phyloP scores from a whole-genome alignment of 345 rosid species.

The Salix brachista region DNA sequence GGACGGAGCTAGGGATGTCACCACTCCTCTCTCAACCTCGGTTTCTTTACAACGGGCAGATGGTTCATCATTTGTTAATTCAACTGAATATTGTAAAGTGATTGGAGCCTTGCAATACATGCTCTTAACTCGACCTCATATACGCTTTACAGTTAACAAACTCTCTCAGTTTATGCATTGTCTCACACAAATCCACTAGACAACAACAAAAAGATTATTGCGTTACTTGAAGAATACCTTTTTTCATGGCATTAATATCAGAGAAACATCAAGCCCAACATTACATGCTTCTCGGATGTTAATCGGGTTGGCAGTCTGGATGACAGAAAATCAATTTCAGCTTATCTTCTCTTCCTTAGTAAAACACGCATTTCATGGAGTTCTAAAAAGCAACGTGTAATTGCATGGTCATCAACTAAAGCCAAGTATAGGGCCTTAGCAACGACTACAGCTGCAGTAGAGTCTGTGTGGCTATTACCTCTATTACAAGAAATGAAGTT shows the following conservation, averaged over 20 bases:
- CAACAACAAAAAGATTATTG: background rate
- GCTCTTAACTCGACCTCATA: background rate
- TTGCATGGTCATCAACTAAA: background rate
- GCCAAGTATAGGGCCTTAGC: background rate
- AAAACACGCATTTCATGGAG: background rate
- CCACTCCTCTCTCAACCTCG: background rate
- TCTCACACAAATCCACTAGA: background rate
- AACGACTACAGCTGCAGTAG: background rate
- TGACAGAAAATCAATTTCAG: background rate
- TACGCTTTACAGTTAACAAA: too few relatives aligned
- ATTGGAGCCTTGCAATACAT: background rate
- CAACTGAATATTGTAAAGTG: background rate
- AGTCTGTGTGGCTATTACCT: background rate
- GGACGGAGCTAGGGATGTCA: background rate
- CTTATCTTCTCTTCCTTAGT: background rate
- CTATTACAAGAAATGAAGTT: background rate
- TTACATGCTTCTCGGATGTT: background rate
- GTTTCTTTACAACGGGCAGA: background rate
- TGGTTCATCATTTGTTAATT: background rate
- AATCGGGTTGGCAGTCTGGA: background rate
- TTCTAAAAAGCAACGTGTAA: background rate
- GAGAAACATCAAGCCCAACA: too few relatives aligned
- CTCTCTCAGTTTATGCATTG: background rate
- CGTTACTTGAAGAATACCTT: background rate
- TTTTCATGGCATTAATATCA: background rate